Evolutionary conservation across 345 rosid species (phyloP).

Genomic region (Ceriops tagal): DNA sequence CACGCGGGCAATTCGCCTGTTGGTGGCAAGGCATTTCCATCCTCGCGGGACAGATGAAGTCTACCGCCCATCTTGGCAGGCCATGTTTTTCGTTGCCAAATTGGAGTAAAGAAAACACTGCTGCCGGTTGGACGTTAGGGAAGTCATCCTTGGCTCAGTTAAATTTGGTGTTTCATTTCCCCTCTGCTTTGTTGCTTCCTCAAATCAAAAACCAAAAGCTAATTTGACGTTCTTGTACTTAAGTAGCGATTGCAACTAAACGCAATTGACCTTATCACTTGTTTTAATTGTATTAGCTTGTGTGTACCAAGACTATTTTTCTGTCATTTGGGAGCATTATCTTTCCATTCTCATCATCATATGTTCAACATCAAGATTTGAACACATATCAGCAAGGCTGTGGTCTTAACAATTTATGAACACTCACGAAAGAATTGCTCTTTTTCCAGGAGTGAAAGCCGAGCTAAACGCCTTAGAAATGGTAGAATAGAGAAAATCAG

Average conservation of each 20-base stretch:
- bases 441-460: too few relatives aligned
- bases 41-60: constrained; percentile 33
- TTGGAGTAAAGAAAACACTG: constrained; percentile 18
- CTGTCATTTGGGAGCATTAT: too few relatives aligned
- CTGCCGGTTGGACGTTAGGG: constrained; percentile 54
- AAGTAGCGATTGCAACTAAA: not conserved
- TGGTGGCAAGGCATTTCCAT: constrained; percentile 39
- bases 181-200: constrained; percentile 10
- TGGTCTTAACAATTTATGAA: too few relatives aligned
- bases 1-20: constrained; percentile 39
- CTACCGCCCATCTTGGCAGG: constrained; percentile 22
- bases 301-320: too few relatives aligned
- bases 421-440: too few relatives aligned
- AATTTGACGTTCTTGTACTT: constrained; percentile 1
- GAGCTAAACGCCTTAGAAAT: too few relatives aligned
- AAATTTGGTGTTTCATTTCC: constrained; percentile 21
- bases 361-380: too few relatives aligned
- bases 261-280: too few relatives aligned
- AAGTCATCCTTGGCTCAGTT: constrained; percentile 96
- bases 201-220: not conserved
- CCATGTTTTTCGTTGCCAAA: constrained; percentile 4
- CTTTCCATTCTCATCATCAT: too few relatives aligned
- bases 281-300: too few relatives aligned
- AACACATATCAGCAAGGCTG: too few relatives aligned
- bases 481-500: too few relatives aligned